Evolutionary conservation across 2,329 filamentous ascomycete species (phyloP).

Genomic region (Xylariaceae sp.): DNA sequence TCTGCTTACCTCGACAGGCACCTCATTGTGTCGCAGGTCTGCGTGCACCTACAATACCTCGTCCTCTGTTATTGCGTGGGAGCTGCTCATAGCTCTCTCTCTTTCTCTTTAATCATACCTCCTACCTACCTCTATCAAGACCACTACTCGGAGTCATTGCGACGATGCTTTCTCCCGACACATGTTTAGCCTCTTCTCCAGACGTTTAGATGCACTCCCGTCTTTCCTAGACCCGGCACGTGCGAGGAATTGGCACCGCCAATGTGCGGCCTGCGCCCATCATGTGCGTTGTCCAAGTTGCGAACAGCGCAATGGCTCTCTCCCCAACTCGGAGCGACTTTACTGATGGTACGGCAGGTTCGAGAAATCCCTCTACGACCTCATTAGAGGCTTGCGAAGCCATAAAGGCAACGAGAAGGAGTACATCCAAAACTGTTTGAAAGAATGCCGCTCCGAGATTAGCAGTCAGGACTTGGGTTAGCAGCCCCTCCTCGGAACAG

Average conservation of each 20-base stretch:
- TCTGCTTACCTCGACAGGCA: too few species aligned
- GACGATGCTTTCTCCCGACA: constrained; percentile 17
- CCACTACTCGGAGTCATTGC: neutral
- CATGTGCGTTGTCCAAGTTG: constrained; percentile 24
- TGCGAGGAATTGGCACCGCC: constrained; percentile 19
- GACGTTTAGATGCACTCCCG: constrained; percentile 20
- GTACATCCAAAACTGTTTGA: constrained; percentile 87
- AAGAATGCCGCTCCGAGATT: constrained; percentile 93
- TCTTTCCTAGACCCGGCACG: constrained; percentile 7
- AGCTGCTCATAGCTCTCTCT: neutral
- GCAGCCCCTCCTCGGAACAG: constrained; percentile 28
- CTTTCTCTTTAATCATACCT: neutral
- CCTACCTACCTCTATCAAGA: neutral
- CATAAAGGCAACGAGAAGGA: constrained; percentile 94
- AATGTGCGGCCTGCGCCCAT: constrained; percentile 23
- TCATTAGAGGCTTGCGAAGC: constrained; percentile 90
- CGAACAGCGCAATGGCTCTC: neutral
- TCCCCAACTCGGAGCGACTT: neutral
- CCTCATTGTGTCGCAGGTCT: too few species aligned
- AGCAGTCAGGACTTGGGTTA: constrained; percentile 86
- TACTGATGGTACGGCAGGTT: constrained; percentile 60
- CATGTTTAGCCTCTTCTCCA: constrained; percentile 7
- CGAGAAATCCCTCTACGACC: constrained; percentile 97
- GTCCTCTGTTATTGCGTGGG: too few species aligned
- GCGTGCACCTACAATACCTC: too few species aligned